Percentiles rank a stretch among this genome's conserved stretches.
phyloP scores from a whole-genome alignment of 2,329 filamentous ascomycete genomes.

The Helotiales sp. region DNA sequence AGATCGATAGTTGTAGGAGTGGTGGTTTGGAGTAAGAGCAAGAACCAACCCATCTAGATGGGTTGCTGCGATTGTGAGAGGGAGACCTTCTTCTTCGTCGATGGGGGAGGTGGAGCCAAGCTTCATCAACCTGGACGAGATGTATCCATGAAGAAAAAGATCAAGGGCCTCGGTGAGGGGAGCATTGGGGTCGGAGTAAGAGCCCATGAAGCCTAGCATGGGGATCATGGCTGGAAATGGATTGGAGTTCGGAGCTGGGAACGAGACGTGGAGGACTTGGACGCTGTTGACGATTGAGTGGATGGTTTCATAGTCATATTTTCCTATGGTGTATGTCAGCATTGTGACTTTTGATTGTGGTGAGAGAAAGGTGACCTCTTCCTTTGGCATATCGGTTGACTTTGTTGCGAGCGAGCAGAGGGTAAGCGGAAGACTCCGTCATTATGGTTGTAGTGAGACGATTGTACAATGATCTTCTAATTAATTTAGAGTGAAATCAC shows the following conservation, averaged over 20 bases:
- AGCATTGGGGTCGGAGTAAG: slow-evolving; percentile 62
- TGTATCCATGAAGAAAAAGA: slow-evolving; percentile 82
- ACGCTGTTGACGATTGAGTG: slow-evolving; percentile 73
- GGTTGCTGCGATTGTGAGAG: slow-evolving; percentile 71
- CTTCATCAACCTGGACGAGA: slow-evolving; percentile 75
- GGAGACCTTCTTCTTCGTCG: slow-evolving; percentile 52
- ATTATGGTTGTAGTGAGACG: slow-evolving; percentile 2
- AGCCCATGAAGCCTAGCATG: slow-evolving; percentile 79
- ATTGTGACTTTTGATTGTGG: background rate
- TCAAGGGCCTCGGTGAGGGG: slow-evolving; percentile 65
- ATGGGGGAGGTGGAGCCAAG: slow-evolving; percentile 40
- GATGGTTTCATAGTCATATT: slow-evolving; percentile 72
- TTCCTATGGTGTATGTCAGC: slow-evolving; percentile 46
- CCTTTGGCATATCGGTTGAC: slow-evolving; percentile 28
- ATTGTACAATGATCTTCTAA: background rate
- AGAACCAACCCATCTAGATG: slow-evolving; percentile 80
- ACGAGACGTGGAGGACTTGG: slow-evolving; percentile 79
- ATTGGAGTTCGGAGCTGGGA: slow-evolving; percentile 59
- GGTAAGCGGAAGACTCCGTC: slow-evolving; percentile 18
- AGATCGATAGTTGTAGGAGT: slow-evolving; percentile 86
- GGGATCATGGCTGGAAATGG: slow-evolving; percentile 57
- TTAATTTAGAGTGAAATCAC: too few species aligned
- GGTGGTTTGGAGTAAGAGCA: slow-evolving; percentile 74
- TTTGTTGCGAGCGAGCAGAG: slow-evolving; percentile 27
- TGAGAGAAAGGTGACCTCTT: slow-evolving; percentile 13